Base-by-base conservation (phyloP, 805 yeast genomes). In the Metschnikowia amazonensis region DNA sequence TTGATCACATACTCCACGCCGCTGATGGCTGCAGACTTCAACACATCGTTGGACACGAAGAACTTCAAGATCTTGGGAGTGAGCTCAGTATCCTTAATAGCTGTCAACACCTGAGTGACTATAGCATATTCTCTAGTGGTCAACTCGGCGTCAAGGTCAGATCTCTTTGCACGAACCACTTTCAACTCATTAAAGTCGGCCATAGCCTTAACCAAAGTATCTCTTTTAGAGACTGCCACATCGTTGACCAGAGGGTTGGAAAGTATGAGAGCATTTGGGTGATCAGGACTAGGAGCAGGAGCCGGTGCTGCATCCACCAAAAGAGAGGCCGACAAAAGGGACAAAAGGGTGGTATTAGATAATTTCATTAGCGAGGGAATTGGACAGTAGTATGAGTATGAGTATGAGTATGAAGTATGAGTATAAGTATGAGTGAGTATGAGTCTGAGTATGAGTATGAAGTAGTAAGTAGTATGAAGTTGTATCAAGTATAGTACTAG, bases 101-200 rank as follows among this genome's bases (percentile, higher is more conserved):
- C 65, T 5, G 63, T 50, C 51, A 70, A 69, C 5, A 70, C 68
- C 36, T 65, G 58, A 40, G 75, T 70, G 27, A 70, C 74, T 46
- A 70, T 64, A 33, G 60, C 55, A 48, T 67, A 67, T 42, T 70
- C 74, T 59, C 75, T 60, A 42, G 64, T 65, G 36, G 57, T 43
- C 28, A 70, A 53, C 30, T 59, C 65, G 13, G 49, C 47, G 16
- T 51, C 56, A n/a, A 57, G 28, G 13, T 49, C 61, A 34, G 63
- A 66, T 53, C 74, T 60, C 55, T 67, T 68, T 9, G 50, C 47
- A 32, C 56, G 60, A 51, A 56, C 55, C 38, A 46, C 42, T 20
- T 44, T 36, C 35, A 56, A 48, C 14, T 50, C 51, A 14, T 60
- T 54, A 32, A 67, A 54, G 14, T 58, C 54, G 6, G 52, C 52